A percentile compares a stretch with the other conserved stretches of the same genome.
Evolutionary conservation across 768 basidiomycete genomes (phyloP).

Genomic region (Leccinellum luteum): DNA sequence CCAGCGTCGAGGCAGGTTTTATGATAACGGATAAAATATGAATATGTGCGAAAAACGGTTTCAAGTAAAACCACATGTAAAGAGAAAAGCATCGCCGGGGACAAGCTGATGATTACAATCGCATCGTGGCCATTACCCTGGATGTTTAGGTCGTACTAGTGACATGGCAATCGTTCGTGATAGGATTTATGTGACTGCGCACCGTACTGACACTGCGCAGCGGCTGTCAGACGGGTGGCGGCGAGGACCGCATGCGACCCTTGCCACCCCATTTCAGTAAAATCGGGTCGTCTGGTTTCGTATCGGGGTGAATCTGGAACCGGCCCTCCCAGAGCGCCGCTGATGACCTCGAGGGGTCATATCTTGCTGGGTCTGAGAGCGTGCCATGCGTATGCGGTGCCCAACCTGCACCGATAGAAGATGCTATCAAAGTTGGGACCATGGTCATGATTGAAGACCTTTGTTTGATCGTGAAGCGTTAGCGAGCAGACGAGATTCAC

Average conservation of each 20-base stretch:
- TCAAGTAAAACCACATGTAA: background rate
- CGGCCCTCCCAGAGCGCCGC: constrained; percentile 84
- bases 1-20: background rate
- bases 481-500: constrained; percentile 8
- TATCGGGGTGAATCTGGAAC: constrained; percentile 86
- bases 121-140: constrained; percentile 8
- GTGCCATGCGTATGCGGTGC: constrained; percentile 53
- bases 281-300: constrained; percentile 60
- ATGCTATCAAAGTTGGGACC: constrained; percentile 71
- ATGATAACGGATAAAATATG: constrained; percentile 25
- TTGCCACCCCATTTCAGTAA: constrained; percentile 33
- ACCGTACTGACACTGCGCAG: background rate
- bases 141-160: constrained; percentile 9
- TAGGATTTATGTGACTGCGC: constrained; percentile 1
- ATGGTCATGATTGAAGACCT: constrained; percentile 72
- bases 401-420: constrained; percentile 71
- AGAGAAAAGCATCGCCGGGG: constrained; percentile 3
- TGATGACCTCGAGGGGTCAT: constrained; percentile 77
- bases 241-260: constrained; percentile 10
- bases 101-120: constrained; percentile 2
- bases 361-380: constrained; percentile 70
- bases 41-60: constrained; percentile 16
- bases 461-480: constrained; percentile 27
- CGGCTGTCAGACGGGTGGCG: constrained; percentile 17
- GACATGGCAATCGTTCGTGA: constrained; percentile 6